Percentiles rank a stretch among this genome's conserved stretches.
Conservation (phyloP, 2,329 filamentous ascomycete species). For the Cyphellophora attinorum region DNA sequence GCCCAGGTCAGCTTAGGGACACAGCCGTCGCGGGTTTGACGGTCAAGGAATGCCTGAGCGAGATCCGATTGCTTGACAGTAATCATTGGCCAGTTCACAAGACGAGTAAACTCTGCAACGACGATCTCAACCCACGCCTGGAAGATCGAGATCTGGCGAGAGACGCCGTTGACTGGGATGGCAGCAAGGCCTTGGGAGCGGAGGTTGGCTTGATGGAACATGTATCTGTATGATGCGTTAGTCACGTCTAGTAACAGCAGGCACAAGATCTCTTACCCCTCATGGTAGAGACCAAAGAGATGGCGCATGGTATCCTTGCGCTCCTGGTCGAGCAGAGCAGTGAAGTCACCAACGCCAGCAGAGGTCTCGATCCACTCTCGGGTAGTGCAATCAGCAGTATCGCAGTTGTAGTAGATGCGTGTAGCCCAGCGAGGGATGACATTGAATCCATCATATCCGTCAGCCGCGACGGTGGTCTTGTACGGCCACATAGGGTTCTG, state of each 20-base stretch:
- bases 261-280: too few relatives aligned
- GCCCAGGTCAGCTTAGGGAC: constrained; percentile 39
- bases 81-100: constrained; percentile 45
- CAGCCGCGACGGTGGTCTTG: constrained; percentile 39
- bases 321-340: constrained; percentile 42
- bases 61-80: constrained; percentile 49
- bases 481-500: constrained; percentile 47
- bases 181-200: constrained; percentile 39
- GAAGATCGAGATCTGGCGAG: constrained; percentile 41
- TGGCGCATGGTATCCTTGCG: constrained; percentile 46
- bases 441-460: constrained; percentile 47
- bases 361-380: constrained; percentile 54
- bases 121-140: constrained; percentile 49
- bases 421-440: constrained; percentile 53
- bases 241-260: too few relatives aligned
- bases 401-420: constrained; percentile 57
- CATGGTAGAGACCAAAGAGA: constrained; percentile 46
- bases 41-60: constrained; percentile 39
- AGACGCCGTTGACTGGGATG: constrained; percentile 40
- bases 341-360: constrained; percentile 43
- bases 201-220: constrained; percentile 58
- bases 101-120: constrained; percentile 43
- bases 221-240: too few relatives aligned
- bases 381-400: constrained; percentile 45
- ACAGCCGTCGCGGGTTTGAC: constrained; percentile 46